Percentiles rank a stretch among this genome's conserved stretches.
Evolutionary conservation across 805 yeast genomes (phyloP).

Genomic region (Candida wancherniae): DNA sequence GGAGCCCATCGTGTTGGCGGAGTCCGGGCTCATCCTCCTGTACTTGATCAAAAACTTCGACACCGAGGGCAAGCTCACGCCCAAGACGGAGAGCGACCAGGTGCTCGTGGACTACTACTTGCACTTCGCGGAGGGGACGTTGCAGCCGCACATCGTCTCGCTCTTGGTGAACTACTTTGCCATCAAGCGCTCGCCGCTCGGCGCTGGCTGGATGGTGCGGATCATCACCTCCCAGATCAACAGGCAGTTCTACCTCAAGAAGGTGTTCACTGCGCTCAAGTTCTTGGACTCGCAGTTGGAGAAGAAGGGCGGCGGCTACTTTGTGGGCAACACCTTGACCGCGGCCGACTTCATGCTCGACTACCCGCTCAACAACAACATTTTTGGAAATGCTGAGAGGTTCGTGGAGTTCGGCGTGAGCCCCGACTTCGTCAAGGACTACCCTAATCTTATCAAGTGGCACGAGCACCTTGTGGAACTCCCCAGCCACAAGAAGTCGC

Average conservation of each 20-base stretch:
- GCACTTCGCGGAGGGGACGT: conserved; percentile 24
- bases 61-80: conserved; percentile 31
- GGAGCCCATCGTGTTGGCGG: conserved; percentile 39
- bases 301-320: conserved; percentile 29
- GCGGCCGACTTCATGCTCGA: conserved; percentile 37
- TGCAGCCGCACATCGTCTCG: conserved; percentile 21
- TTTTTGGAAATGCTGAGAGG: conserved; percentile 11
- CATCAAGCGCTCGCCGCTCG: conserved; percentile 24
- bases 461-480: conserved; percentile 12
- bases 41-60: conserved; percentile 51
- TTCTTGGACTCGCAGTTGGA: conserved; percentile 28
- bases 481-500: conserved; percentile 9
- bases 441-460: conserved; percentile 17
- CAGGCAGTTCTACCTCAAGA: conserved; percentile 23
- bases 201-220: conserved; percentile 19
- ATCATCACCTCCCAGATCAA: conserved; percentile 22
- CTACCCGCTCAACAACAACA: conserved; percentile 27
- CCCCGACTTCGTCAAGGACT: conserved; percentile 6
- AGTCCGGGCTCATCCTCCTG: conserved; percentile 55
- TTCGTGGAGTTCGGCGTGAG: conserved; percentile 7
- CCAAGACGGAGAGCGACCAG: conserved; percentile 31
- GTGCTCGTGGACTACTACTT: conserved; percentile 21
- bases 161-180: conserved; percentile 25
- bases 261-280: conserved; percentile 20
- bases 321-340: conserved; percentile 34